These are phyloP conservation scores for Suillus clintonianus DNA, from an alignment of 768 basidiomycete genomes.

Conservation along the genomic window DNA sequence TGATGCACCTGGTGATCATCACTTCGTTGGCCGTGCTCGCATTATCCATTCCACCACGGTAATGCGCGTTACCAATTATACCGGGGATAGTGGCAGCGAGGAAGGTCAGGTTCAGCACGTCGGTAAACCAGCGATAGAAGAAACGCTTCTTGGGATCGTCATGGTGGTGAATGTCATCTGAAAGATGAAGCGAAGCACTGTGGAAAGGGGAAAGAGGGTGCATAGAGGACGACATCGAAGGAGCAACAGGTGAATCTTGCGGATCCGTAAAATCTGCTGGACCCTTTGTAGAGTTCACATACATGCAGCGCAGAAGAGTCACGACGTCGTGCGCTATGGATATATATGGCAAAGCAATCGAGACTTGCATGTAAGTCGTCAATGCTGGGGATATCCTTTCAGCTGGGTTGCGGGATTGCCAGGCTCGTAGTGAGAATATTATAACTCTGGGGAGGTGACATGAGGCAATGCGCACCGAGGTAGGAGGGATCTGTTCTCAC, in stretches of 20 bases:
- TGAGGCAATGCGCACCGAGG: too few species aligned
- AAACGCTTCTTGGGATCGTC: slow-evolving; percentile 33
- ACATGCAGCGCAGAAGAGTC: slow-evolving; percentile 37
- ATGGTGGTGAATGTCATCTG: slow-evolving; percentile 10
- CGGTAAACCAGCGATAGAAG: slow-evolving; percentile 31
- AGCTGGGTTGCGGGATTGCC: slow-evolving; percentile 15
- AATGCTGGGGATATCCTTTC: slow-evolving; percentile 13
- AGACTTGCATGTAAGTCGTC: slow-evolving; percentile 20
- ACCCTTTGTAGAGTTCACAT: slow-evolving; percentile 41
- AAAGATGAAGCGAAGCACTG: slow-evolving; percentile 1
- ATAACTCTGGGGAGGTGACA: slow-evolving; percentile 14
- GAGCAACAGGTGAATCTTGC: slow-evolving; percentile 20
- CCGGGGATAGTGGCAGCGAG: slow-evolving; percentile 33
- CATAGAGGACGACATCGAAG: slow-evolving; percentile 16
- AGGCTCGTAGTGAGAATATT: slow-evolving; percentile 20
- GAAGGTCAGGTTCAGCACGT: slow-evolving; percentile 27
- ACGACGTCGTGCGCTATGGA: slow-evolving; percentile 37
- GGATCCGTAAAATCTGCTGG: slow-evolving; percentile 23
- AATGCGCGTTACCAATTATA: slow-evolving; percentile 28
- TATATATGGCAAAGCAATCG: slow-evolving; percentile 28
- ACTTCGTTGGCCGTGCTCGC: slow-evolving; percentile 19
- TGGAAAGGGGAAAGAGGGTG: slow-evolving; percentile 14
- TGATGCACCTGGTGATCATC: slow-evolving; percentile 22
- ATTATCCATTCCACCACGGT: slow-evolving; percentile 17
- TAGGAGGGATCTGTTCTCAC: slow-evolving; percentile 18